Conservation (phyloP, 805 yeast species). For the Saccharomycopsis guyanensis region DNA sequence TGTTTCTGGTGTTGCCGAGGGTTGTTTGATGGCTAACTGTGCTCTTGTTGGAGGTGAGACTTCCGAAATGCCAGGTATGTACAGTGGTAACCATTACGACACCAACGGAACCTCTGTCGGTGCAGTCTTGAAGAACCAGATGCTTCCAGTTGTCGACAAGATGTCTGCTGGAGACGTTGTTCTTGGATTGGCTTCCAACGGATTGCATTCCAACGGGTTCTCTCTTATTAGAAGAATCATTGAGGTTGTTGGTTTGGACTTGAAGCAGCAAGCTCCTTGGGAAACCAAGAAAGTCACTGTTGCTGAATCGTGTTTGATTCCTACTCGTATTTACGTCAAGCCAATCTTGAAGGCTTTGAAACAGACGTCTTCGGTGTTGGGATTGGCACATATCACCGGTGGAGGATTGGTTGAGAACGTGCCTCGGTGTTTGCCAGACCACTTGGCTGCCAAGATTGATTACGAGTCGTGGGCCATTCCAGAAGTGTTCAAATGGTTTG, state of each 20-base stretch:
- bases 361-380: conserved; percentile 50
- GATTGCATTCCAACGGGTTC: conserved; percentile 95
- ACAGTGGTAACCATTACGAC: conserved; percentile 90
- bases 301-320: conserved; percentile 80
- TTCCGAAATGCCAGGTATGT: conserved; percentile 99
- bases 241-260: conserved; percentile 64
- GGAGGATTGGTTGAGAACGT: conserved; percentile 96
- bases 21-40: conserved; percentile 92
- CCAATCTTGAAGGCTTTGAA: conserved; percentile 71
- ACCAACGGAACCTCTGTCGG: conserved; percentile 99
- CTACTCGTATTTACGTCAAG: conserved; percentile 92
- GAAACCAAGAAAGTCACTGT: conserved; percentile 46
- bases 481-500: conserved; percentile 89
- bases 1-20: conserved; percentile 93
- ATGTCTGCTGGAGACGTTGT: conserved; percentile 79
- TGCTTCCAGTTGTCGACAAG: conserved; percentile 61
- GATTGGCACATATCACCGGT: conserved; percentile 96
- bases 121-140: conserved; percentile 70
- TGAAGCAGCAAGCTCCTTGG: conserved; percentile 84
- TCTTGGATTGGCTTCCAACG: conserved; percentile 83
- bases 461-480: conserved; percentile 78
- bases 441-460: conserved; percentile 75
- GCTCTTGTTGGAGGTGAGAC: conserved; percentile 99
- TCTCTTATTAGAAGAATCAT: conserved; percentile 90
- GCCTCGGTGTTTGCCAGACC: conserved; percentile 85